Evolutionary conservation across 2,329 filamentous ascomycete genomes (phyloP).

Genomic region (Fusarium luffae): DNA sequence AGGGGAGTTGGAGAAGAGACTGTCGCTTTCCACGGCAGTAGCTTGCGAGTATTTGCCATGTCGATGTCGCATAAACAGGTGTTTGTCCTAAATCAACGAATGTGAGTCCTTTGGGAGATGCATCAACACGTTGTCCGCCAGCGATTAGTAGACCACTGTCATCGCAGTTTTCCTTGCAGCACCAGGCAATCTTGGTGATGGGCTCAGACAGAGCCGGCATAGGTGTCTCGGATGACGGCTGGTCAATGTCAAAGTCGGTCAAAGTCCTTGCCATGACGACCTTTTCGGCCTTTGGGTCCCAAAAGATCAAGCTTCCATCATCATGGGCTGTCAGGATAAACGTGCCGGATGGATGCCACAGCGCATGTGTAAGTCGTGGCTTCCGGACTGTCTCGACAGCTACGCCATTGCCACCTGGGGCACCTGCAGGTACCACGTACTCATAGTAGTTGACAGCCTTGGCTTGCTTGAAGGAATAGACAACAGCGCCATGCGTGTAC

Average conservation of each 20-base stretch:
- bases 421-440: constrained; percentile 83
- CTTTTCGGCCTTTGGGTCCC: constrained; percentile 90
- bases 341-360: constrained; percentile 95
- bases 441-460: constrained; percentile 81
- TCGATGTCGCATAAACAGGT: constrained; percentile 89
- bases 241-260: constrained; percentile 77
- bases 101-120: constrained; percentile 79
- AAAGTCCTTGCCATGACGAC: constrained; percentile 86
- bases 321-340: constrained; percentile 90
- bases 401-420: constrained; percentile 81
- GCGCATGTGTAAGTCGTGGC: constrained; percentile 81
- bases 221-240: constrained; percentile 64
- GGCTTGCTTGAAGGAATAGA: constrained; percentile 96
- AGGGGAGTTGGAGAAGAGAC: constrained; percentile 78
- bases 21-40: constrained; percentile 84
- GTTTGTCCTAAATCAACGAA: constrained; percentile 91
- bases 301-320: constrained; percentile 91
- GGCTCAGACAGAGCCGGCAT: constrained; percentile 74
- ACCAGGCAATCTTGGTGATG: constrained; percentile 86
- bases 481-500: constrained; percentile 87
- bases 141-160: constrained; percentile 90
- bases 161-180: constrained; percentile 91
- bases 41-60: constrained; percentile 83
- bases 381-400: constrained; percentile 71
- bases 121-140: constrained; percentile 77